Evolutionary conservation across 164 flowering plant species (phyloP), one percentile per base, ranked within the genome.

Genomic region (Liriodendron chinense): DNA sequence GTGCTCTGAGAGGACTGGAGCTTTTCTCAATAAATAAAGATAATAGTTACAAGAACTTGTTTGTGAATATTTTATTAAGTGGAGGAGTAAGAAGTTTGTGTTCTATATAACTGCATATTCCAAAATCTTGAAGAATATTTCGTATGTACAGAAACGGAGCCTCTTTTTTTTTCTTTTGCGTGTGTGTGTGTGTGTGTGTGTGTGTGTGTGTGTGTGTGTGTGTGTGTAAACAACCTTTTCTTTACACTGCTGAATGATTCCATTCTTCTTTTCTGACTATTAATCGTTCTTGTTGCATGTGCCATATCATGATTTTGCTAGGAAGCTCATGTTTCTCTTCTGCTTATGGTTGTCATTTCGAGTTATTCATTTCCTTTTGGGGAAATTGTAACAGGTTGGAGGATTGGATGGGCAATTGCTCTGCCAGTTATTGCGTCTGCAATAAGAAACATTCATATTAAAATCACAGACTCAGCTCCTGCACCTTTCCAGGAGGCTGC

Each of bases 401-500:
- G 97, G 80, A 73, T 92, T 65, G 98, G 98, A 68, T 94, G 97
- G 98, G 97, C 96, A 21, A 90, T 92, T 76, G 93, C 92, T 62
- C 85, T 95, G 1, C 75, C 96, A 26, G 70, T 75, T 73, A 80
- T 89, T 81, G 93, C 97, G 25, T 85, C 89, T 69, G 92, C 94
- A 73, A 85, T 92, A n/a, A 85, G 88, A 81, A 90, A 92, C 81
- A 88, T 92, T 73, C 98, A 89, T 75, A 73, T 80, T 21, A 89
- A 77, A 82, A 57, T 92, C 75, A 89, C 94, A 7, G 94, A 92
- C 83, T 92, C 89, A 75, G 96, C 98, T 81, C 95, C 98, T 69
- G 92, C 98, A 76, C 94, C 98, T 72, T 92, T 92, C 74, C 95
- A 92, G 77, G 92, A 91, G 82, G 96, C 98, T 75, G 96, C 93